Base-by-base conservation (phyloP, 1,139 yeast genomes). In the Pichia sp. region DNA sequence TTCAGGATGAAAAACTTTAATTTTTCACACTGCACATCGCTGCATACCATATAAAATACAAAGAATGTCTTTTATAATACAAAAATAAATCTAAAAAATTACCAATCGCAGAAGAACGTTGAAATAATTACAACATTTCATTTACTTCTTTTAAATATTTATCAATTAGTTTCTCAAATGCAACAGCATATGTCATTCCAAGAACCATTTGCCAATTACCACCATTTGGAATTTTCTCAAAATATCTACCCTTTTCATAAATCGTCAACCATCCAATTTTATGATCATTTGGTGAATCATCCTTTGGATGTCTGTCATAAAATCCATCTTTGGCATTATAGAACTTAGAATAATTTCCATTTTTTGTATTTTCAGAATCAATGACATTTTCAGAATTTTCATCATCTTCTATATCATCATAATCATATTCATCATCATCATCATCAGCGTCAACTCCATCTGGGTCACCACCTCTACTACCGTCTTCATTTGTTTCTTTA, bases 261-360 rank as follows among this genome's bases (percentile, higher is more conserved):
- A 80, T 65, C 0, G 85, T 78, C 5, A 80, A 58, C 86, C 86
- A 80, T 0, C 86, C 85, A 33, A 78, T 52, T 53, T 78, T 80
- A 44, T 67, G 71, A 39, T 75, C 78, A 55, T 75, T 77, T 0
- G 85, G 84, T 4, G 72, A 64, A 58, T 80, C 86, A 57, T 80
- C 86, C 8, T 64, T 64, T 0, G 82, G 80, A 43, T 68, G 67
- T 36, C 62, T 59, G 43, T 63, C 65, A 42, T 68, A 64, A 4
- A 78, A 63, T 1, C 85, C 85, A 59, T 80, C 85, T n/a, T 78
- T 76, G 1, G 79, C 72, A 3, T 63, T 62, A 53, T 65, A 75
- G 55, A 70, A 78, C 28, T 64, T 42, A n/a, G 33, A 12, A 26
- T 36, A 45, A 8, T 42, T 47, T 1, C 38, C 41, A 26, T 47